Evolutionary conservation across 2,329 filamentous ascomycete species (phyloP), one percentile per base, ranked within the genome.

Genomic region (Microcyclospora pomicola): DNA sequence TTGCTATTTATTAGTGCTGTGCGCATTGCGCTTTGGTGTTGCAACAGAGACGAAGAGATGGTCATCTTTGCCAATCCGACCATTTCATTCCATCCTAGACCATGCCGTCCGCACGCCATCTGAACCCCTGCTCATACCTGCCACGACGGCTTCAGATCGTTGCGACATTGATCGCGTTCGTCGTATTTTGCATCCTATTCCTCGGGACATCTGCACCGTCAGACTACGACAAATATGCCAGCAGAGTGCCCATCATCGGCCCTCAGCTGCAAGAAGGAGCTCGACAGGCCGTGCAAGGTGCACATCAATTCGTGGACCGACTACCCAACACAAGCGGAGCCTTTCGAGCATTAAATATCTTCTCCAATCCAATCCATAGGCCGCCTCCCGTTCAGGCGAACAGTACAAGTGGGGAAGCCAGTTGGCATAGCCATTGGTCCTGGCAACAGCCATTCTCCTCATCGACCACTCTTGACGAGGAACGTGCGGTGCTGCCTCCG

Each of bases 391-490:
- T 77, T 37, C 80, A 87, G 58, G 74, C 76, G 45, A 84, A 88
- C 58, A 87, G 83, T 55, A 82, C 80, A 5, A 78, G 74, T 54
- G 81, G 79, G 35, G 82, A 81, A 43, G 78, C 81, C 27, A 78
- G 77, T 42, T 96, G 88, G 88, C 83, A 85, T 62, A 78, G 75
- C 46, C 79, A 93, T 59, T 92, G 81, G 77, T 84, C 80, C 56
- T 96, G 87, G 86, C 71, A 83, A 50, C 82, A 82, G 43, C 84
- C 87, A 2, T 96, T 95, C 59, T 94, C 86, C 13, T 86, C 78
- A 32, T 74, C 76, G 12, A 69, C 91, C 41, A 76, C 75, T 0
- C 69, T 91, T 40, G 87, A 94, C 54, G 82, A 93, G 58, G 80
- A 82, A 52, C 73, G 85, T 38, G 79, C 82, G 6, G 72, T 96